Conservation (phyloP, 495 filamentous ascomycete genomes). For the Penicillium tannophilum region DNA sequence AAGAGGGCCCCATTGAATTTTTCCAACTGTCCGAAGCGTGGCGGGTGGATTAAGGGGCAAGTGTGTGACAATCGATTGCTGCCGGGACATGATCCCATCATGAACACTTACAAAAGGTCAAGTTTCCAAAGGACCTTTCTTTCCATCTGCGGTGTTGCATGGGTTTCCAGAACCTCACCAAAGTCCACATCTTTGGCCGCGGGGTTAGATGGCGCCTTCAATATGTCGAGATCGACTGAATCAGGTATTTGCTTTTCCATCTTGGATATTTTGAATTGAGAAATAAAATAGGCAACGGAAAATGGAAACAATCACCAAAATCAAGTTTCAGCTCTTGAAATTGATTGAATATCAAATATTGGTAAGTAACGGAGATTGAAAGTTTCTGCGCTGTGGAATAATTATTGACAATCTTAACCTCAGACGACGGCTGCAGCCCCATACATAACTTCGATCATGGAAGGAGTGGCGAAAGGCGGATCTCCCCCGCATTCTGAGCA, state of each 20-base stretch:
- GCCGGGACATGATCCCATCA: too few relatives aligned
- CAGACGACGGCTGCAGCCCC: not conserved
- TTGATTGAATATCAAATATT: not conserved
- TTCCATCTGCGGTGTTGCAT: conserved; percentile 32
- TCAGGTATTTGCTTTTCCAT: conserved; percentile 20
- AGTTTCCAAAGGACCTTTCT: conserved; percentile 37
- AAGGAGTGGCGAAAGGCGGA: not conserved
- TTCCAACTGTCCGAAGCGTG: too few relatives aligned
- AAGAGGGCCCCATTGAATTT: too few relatives aligned
- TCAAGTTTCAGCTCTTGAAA: not conserved
- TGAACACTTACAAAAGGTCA: conserved; percentile 32
- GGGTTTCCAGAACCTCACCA: conserved; percentile 35
- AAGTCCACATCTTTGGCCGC: conserved; percentile 38
- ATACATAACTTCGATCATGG: not conserved
- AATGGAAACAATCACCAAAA: not conserved
- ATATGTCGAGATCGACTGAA: conserved; percentile 18
- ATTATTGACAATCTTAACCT: not conserved
- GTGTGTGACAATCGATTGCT: too few relatives aligned
- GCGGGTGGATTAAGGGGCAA: too few relatives aligned
- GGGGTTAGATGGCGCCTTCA: conserved; percentile 15
- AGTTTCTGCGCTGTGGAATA: not conserved
- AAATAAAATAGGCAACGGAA: not conserved
- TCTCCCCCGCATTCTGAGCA: not conserved
- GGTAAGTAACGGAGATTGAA: not conserved
- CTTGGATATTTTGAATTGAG: not conserved